phyloP scores from a whole-genome alignment of 345 rosid genomes.

The Anacardium occidentale region DNA sequence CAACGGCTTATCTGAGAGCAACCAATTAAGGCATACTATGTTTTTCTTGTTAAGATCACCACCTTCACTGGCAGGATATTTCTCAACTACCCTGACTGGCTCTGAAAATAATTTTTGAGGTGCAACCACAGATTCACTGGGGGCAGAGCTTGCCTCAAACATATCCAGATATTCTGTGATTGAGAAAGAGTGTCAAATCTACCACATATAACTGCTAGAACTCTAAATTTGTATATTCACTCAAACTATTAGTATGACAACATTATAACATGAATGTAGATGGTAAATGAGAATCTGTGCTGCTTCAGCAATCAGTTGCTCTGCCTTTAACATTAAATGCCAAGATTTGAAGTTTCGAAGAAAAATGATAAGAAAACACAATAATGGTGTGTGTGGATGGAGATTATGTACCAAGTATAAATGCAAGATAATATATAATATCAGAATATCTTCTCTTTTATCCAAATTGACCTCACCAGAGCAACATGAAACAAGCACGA shows the following conservation, averaged over 20 bases:
- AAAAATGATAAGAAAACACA: not conserved
- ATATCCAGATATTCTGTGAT: constrained; percentile 72
- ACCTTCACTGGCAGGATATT: constrained; percentile 81
- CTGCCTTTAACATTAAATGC: not conserved
- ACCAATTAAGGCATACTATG: constrained; percentile 94
- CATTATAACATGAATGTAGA: not conserved
- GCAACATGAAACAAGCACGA: not conserved
- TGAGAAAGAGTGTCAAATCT: constrained; percentile 17
- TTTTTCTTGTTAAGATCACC: constrained; percentile 83
- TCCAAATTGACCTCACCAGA: not conserved
- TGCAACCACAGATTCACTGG: constrained; percentile 56
- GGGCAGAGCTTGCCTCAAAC: constrained; percentile 70
- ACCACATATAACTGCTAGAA: not conserved
- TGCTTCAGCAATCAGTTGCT: not conserved
- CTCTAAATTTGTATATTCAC: not conserved
- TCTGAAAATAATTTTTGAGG: constrained; percentile 63
- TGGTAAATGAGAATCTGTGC: not conserved
- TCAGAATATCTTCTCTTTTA: not conserved
- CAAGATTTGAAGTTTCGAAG: not conserved
- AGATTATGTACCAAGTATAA: not conserved
- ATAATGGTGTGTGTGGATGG: not conserved
- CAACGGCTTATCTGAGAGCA: constrained; percentile 76
- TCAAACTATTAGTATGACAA: not conserved
- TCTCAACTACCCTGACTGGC: constrained; percentile 79
- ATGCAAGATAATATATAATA: not conserved